phyloP scores from a whole-genome alignment of 2,329 filamentous ascomycete genomes.

The Tolypocladium nubicola region DNA sequence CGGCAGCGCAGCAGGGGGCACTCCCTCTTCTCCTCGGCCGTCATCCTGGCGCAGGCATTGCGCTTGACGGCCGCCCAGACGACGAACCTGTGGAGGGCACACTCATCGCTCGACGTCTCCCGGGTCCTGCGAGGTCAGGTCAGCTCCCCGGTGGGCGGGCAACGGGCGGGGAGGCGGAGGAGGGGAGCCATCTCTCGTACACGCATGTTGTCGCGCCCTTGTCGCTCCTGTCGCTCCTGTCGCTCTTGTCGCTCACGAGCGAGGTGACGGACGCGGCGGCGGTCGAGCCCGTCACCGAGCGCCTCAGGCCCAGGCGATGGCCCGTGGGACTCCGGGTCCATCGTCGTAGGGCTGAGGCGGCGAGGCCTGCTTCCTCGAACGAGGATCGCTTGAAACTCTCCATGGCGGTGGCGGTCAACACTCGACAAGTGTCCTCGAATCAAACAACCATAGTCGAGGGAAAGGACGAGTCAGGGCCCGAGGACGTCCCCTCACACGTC shows the following conservation, averaged over 20 bases:
- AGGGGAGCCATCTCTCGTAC: not conserved
- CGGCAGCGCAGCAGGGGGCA: conserved; percentile 43
- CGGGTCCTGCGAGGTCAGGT: conserved; percentile 24
- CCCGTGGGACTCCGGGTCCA: conserved; percentile 5
- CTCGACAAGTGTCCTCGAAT: not conserved
- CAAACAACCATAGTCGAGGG: not conserved
- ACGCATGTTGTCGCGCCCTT: conserved; percentile 3
- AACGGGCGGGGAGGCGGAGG: not conserved
- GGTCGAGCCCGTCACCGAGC: conserved; percentile 2
- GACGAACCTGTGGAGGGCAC: conserved; percentile 42
- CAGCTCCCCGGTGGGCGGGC: not conserved
- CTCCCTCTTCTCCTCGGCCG: conserved; percentile 33
- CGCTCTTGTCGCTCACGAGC: conserved; percentile 4
- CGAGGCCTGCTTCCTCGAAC: conserved; percentile 6
- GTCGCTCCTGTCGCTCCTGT: not conserved
- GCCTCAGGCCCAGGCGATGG: conserved; percentile 5
- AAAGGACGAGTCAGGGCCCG: not conserved
- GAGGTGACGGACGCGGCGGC: conserved; percentile 3
- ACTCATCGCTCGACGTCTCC: conserved; percentile 35
- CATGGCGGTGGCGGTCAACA: conserved; percentile 2
- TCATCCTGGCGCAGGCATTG: conserved; percentile 37
- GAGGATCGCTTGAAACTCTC: conserved; percentile 4
- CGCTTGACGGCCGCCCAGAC: conserved; percentile 46
- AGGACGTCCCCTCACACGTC: not conserved
- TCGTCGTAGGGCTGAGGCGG: conserved; percentile 5